Evolutionary conservation across 148 eudicot genomes (phyloP), one percentile per base, ranked within the genome.

Genomic region (Rhododendron henanense): DNA sequence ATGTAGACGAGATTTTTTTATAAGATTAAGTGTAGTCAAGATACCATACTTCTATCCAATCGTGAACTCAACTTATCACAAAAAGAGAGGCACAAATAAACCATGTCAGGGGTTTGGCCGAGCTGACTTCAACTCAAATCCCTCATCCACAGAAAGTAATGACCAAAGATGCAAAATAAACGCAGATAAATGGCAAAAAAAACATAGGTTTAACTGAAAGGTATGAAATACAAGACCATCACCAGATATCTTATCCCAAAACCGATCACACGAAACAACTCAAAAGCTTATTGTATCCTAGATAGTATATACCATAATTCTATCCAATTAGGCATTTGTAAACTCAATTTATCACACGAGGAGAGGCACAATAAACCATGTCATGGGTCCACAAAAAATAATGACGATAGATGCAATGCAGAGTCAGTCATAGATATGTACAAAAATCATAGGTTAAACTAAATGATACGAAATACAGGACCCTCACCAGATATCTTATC

Each of bases 401-500:
- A 23, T 5, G 50, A 78, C 55, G 35, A 47, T 19, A 78, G 48
- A 78, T 25, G 50, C 81, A 21, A n/a, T 78, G 8, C 10, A 78
- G 19, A 63, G 25, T 51, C 55, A 78, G 28, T 51, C 81, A 47
- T 53, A 78, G 13, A 78, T 47, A 63, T 23, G 50, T 16, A 47
- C 57, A 50, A 19, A 19, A n/a, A 78, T 16, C 25, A 45, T 47
- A n/a, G 55, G 16, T 78, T 78, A 9, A 78, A 78, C 33, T 10
- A 45, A 37, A 45, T 5, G 65, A 9, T 31, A 53, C 31, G 63
- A 51, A 31, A 78, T 2, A 28, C 61, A 51, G n/a, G 73, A 81
- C 25, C 59, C 80, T 89, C 81, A 92, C 94, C 94, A 82, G 92
- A 79, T 41, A 87, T 85, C 67, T 57, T 83, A 55, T 85, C 88